A percentile compares a stretch with the other conserved stretches of the same genome.
Conservation (phyloP, 177 flowering plant genomes). For the Telopea speciosissima region DNA sequence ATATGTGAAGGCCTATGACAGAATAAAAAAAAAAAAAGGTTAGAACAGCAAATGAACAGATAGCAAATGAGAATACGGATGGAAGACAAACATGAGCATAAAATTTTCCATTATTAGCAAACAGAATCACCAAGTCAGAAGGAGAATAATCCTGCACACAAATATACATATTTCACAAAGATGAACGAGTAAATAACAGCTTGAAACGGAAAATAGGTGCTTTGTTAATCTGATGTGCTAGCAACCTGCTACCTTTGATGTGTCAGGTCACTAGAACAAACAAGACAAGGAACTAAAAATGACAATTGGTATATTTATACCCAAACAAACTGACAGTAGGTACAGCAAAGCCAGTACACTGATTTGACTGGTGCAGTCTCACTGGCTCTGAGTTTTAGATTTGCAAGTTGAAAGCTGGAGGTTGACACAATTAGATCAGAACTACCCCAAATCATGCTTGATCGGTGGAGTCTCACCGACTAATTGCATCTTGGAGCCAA, state of each 20-base stretch:
- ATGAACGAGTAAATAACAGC: too few relatives aligned
- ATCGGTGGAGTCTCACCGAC: background rate
- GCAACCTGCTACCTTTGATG: too few relatives aligned
- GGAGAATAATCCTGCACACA: background rate
- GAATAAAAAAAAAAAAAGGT: conserved; percentile 4
- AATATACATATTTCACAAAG: too few relatives aligned
- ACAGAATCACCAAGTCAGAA: background rate
- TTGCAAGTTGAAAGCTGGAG: background rate
- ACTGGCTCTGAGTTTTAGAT: background rate
- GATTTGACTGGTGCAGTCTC: background rate
- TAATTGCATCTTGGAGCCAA: background rate
- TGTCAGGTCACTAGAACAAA: background rate
- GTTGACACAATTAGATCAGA: background rate
- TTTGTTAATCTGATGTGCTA: too few relatives aligned
- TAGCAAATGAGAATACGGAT: background rate
- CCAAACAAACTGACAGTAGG: too few relatives aligned
- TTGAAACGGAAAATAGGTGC: too few relatives aligned
- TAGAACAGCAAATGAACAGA: background rate
- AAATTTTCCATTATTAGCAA: background rate
- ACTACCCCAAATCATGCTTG: background rate
- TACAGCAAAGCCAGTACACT: background rate
- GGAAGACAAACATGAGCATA: background rate
- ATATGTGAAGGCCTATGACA: conserved; percentile 64
- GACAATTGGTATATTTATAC: background rate
- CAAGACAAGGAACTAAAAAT: background rate